phyloP scores from a whole-genome alignment of 2,329 filamentous ascomycete species.

The Aureobasidium sp. region DNA sequence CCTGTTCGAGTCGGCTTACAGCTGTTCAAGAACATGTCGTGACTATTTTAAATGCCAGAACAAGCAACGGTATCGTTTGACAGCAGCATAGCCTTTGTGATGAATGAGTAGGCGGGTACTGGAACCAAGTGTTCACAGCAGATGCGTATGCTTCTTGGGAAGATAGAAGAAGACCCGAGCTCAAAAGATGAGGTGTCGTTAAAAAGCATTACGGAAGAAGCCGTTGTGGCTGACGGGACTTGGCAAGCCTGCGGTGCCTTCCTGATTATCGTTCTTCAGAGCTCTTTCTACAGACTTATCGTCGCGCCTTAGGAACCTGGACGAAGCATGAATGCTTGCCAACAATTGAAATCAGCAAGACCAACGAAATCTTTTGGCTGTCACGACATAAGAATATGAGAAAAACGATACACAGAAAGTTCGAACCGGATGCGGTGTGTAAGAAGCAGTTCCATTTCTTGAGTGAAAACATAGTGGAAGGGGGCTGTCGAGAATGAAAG shows the following conservation, averaged over 20 bases:
- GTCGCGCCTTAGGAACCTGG: neutral
- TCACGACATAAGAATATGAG: neutral
- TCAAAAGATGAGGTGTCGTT: neutral
- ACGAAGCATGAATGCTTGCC: too few relatives aligned
- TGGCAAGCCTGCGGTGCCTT: neutral
- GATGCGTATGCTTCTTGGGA: neutral
- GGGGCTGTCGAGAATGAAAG: neutral
- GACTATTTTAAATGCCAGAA: neutral
- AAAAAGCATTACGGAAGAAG: neutral
- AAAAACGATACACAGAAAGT: neutral
- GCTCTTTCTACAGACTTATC: neutral
- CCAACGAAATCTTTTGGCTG: neutral
- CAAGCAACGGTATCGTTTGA: too few relatives aligned
- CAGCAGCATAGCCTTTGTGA: too few relatives aligned
- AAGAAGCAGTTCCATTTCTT: neutral
- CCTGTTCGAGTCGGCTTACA: neutral
- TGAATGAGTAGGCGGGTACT: neutral
- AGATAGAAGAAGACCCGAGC: neutral
- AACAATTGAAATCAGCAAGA: neutral
- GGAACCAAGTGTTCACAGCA: neutral
- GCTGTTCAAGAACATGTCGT: neutral
- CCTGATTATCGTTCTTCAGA: too few relatives aligned
- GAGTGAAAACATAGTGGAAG: neutral
- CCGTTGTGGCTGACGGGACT: neutral
- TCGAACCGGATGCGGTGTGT: neutral